phyloP scores from a whole-genome alignment of 2,329 filamentous ascomycete species.

The Cladosporium oxysporum region DNA sequence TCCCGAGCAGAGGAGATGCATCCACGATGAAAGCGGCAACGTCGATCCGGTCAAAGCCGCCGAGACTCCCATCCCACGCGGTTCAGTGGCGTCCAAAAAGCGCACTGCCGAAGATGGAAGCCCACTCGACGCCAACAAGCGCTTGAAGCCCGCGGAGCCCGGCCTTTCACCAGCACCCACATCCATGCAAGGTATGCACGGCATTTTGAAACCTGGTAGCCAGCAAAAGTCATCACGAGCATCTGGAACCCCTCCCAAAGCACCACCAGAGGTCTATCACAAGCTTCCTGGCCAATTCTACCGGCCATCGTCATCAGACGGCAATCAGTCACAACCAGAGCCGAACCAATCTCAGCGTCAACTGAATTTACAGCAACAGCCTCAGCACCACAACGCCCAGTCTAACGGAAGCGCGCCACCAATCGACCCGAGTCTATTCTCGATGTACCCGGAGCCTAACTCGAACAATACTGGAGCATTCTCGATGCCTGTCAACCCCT shows the following conservation, averaged over 20 bases:
- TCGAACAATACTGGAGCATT: slow-evolving; percentile 13
- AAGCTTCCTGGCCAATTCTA: slow-evolving; percentile 21
- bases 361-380: slow-evolving; percentile 2
- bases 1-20: slow-evolving; percentile 59
- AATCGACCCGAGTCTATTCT: slow-evolving; percentile 30
- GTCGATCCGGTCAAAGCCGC: slow-evolving; percentile 65
- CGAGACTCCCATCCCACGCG: slow-evolving; percentile 61
- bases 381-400: slow-evolving; percentile 5
- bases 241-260: slow-evolving; percentile 6
- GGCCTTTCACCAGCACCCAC: slow-evolving; percentile 16
- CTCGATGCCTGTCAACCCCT: slow-evolving; percentile 16
- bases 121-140: slow-evolving; percentile 31
- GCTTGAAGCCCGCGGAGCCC: slow-evolving; percentile 25
- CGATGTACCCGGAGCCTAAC: slow-evolving; percentile 27
- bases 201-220: slow-evolving; percentile 18
- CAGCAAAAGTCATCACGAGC: slow-evolving; percentile 7
- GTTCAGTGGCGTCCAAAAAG: slow-evolving; percentile 57
- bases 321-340: slow-evolving; percentile 16
- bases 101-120: slow-evolving; percentile 45
- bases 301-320: slow-evolving; percentile 17
- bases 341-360: slow-evolving; percentile 18
- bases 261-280: slow-evolving; percentile 21
- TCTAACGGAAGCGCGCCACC: slow-evolving; percentile 21
- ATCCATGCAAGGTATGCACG: slow-evolving; percentile 22
- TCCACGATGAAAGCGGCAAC: slow-evolving; percentile 65